Evolutionary conservation across 768 basidiomycete species (phyloP).

Genomic region (Sporobolomyces roseus): DNA sequence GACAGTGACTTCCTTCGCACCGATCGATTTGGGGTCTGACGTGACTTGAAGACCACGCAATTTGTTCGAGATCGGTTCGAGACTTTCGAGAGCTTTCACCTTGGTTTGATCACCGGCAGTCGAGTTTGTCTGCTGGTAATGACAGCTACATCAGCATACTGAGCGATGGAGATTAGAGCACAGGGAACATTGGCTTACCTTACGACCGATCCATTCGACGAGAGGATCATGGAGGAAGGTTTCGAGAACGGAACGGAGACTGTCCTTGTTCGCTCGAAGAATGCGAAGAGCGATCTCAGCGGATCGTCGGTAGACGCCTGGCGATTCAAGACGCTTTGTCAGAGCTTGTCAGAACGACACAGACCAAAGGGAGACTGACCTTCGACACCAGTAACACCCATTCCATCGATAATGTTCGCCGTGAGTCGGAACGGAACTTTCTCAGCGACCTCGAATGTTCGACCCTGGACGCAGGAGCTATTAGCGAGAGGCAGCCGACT

Average conservation of each 20-base stretch:
- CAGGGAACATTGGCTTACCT: constrained; percentile 52
- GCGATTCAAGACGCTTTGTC: constrained; percentile 15
- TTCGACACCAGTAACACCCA: constrained; percentile 90
- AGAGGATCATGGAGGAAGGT: constrained; percentile 96
- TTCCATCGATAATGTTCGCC: constrained; percentile 83
- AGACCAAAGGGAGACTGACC: constrained; percentile 51
- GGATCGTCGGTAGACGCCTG: constrained; percentile 82
- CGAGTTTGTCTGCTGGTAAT: constrained; percentile 2
- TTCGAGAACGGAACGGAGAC: constrained; percentile 89
- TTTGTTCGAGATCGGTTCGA: constrained; percentile 79
- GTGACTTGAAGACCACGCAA: constrained; percentile 53
- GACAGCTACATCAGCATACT: no score
- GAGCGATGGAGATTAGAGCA: no score
- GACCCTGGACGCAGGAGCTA: constrained; percentile 55
- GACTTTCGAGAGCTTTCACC: constrained; percentile 55
- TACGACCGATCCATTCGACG: constrained; percentile 84
- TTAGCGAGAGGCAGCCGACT: neutral
- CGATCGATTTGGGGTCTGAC: constrained; percentile 44
- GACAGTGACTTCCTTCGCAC: constrained; percentile 64
- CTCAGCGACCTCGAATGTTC: constrained; percentile 79
- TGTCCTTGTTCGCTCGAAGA: constrained; percentile 83
- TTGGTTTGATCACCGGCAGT: constrained; percentile 12
- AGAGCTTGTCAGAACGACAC: neutral
- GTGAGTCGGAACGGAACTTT: constrained; percentile 91
- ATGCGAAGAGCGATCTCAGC: constrained; percentile 86